Conservation (phyloP, 768 basidiomycete species). For the Panaeolus papilionaceus region DNA sequence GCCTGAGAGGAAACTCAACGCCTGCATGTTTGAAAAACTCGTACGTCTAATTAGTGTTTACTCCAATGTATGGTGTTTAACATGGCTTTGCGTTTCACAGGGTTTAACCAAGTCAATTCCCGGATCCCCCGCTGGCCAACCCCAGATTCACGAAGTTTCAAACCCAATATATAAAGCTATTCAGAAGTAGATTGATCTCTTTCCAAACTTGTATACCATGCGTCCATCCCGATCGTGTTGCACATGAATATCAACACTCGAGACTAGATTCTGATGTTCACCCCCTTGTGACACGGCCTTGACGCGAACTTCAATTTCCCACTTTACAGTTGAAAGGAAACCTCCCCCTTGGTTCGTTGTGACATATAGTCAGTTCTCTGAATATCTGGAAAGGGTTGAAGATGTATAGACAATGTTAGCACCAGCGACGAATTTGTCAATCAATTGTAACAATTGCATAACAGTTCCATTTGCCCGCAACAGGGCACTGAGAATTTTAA, state of each 20-base stretch:
- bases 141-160: slow-evolving; percentile 88
- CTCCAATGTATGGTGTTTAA: neutral
- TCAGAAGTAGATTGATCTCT: slow-evolving; percentile 68
- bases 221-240: neutral
- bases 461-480: too few relatives aligned
- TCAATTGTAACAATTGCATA: too few relatives aligned
- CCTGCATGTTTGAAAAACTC: slow-evolving; percentile 96
- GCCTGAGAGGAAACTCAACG: slow-evolving; percentile 86
- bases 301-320: neutral
- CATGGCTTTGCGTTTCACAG: slow-evolving; percentile 46
- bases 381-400: too few relatives aligned
- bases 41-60: slow-evolving; percentile 52
- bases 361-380: too few relatives aligned
- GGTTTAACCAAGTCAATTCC: slow-evolving; percentile 92
- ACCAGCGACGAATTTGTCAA: too few relatives aligned
- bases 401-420: too few relatives aligned
- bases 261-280: neutral
- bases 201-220: slow-evolving; percentile 9
- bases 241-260: neutral
- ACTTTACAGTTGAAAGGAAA: neutral
- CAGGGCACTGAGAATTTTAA: too few relatives aligned
- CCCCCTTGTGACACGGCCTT: neutral
- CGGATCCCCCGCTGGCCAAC: slow-evolving; percentile 80
- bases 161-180: slow-evolving; percentile 82
- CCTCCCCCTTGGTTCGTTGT: too few relatives aligned